Percentiles rank a stretch among this genome's conserved stretches.
These are phyloP conservation scores for Cryptomeria japonica DNA, from an alignment of 75 land plant genomes.

Conservation along the genomic window DNA sequence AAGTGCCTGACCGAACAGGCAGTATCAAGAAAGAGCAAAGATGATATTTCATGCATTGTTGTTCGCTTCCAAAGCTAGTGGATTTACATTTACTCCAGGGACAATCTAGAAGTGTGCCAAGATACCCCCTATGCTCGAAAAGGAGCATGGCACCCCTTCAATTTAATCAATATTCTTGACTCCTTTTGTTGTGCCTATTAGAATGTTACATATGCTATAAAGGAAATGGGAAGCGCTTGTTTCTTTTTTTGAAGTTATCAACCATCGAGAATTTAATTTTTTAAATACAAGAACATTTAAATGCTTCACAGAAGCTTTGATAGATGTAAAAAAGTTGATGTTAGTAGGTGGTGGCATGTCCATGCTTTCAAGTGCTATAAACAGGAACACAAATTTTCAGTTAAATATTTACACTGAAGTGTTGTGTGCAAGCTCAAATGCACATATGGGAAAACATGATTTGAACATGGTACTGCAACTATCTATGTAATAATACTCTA, in stretches of 20 bases:
- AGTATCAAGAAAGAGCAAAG: slow-evolving; percentile 50
- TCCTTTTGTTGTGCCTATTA: background rate
- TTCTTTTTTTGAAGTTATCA: slow-evolving; percentile 1
- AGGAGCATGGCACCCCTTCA: background rate
- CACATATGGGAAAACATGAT: background rate
- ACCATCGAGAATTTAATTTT: background rate
- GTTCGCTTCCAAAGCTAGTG: slow-evolving; percentile 29
- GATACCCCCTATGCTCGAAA: background rate
- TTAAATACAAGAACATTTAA: background rate
- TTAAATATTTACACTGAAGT: background rate
- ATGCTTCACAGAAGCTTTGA: background rate
- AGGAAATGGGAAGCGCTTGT: background rate
- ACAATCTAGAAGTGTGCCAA: background rate
- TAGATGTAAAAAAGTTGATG: background rate
- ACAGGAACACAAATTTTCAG: background rate
- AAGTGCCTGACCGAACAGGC: slow-evolving; percentile 54
- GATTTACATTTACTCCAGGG: slow-evolving; percentile 2
- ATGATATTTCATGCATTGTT: slow-evolving; percentile 78
- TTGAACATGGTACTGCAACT: background rate
- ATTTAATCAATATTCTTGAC: background rate
- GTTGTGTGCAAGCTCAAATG: background rate
- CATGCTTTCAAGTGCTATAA: background rate
- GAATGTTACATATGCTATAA: background rate
- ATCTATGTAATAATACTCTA: background rate
- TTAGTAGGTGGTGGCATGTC: background rate